Evolutionary conservation across 2,329 filamentous ascomycete genomes (phyloP), one percentile per base, ranked within the genome.

Genomic region (Botrytis fabae): DNA sequence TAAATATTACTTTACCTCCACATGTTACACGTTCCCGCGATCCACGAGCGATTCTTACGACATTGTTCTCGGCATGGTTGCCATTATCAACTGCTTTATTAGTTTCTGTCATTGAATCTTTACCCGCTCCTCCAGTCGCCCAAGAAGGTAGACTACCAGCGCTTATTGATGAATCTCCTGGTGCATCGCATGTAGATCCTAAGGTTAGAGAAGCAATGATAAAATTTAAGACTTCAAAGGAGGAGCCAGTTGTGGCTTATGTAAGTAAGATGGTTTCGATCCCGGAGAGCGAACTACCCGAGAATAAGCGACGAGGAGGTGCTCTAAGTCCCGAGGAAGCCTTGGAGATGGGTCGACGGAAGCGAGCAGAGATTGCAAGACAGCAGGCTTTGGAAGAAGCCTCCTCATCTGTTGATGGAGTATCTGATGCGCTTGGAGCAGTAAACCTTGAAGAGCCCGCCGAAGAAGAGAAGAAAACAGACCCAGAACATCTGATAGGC

Each of bases 201-300:
- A 84, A 85, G 10, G 84, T 98, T 71, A 91, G 90, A 77, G 86
- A 92, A n/a, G 93, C 95, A 8, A 95, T 98, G 91, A 83, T 92
- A 2, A 86, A 90, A 0, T 98, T 97, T 80, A 93, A 92, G 79
- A 89, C 89, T 5, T 86, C 86, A 0, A 86, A 88, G 57, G 86
- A 90, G 0, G 92, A 92, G 73, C 95, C 95, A 0, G 90, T 97
- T 0, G 93, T 99, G 2, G 95, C 93, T 14, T 99, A 97, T 77
- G 93, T 99, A 74, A 98, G 95, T 83, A 99, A 99, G 82, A 98
- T 99, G 94, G 93, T 98, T 1, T 96, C 96, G 0, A 87, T 99
- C 20, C 95, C 94, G 0, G 93, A 97, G 79, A 98, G 93, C 82
- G 95, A 99, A 78, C 85, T 99, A 8, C 93, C 93, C 0, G 89